Evolutionary conservation across 345 rosid species (phyloP).

Genomic region (Salix caprea): DNA sequence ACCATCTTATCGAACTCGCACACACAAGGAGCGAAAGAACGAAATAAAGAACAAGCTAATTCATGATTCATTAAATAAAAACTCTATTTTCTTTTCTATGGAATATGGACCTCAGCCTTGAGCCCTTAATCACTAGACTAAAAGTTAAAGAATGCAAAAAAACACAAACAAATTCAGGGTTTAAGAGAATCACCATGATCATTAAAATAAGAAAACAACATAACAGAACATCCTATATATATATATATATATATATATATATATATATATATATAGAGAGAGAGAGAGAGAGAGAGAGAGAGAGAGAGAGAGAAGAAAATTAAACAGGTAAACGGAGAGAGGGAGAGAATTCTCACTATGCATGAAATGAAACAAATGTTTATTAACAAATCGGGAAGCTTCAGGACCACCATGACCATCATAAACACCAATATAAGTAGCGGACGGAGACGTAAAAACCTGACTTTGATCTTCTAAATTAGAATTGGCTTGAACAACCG

Average conservation of each 20-base stretch:
- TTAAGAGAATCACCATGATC: background rate
- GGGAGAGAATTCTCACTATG: constrained; percentile 45
- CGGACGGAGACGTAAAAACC: constrained; percentile 68
- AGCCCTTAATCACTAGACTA: background rate
- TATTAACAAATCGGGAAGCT: constrained; percentile 86
- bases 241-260: too few species aligned
- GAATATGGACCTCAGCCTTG: background rate
- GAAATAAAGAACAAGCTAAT: background rate
- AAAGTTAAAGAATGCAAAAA: background rate
- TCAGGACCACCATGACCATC: constrained; percentile 99
- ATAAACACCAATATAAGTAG: constrained; percentile 80
- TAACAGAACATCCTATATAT: background rate
- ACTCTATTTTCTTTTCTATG: background rate
- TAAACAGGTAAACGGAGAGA: background rate
- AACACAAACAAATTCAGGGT: background rate
- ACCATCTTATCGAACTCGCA: background rate
- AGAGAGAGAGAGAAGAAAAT: too few species aligned
- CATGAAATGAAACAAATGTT: constrained; percentile 69
- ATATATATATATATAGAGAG: too few species aligned
- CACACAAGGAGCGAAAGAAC: background rate
- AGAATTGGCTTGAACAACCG: constrained; percentile 88
- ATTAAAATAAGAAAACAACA: background rate
- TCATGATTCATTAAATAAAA: background rate
- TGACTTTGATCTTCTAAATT: constrained; percentile 86
- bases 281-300: too few species aligned